These are phyloP conservation scores for Gymnopilus junonius DNA, from an alignment of 768 basidiomycete genomes.

Conservation along the genomic window DNA sequence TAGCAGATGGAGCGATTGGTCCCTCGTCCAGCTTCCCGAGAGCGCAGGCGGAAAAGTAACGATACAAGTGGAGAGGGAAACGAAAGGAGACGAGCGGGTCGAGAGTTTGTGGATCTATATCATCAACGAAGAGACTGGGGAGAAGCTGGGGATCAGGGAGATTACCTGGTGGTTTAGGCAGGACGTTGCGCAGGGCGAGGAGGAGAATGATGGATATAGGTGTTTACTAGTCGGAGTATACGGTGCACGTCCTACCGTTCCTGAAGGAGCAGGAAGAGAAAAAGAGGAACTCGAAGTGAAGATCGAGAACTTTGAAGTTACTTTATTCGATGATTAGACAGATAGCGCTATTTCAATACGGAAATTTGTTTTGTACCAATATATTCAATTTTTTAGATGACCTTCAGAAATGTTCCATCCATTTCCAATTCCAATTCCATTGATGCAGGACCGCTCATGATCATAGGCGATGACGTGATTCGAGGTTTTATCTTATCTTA, in stretches of 20 bases:
- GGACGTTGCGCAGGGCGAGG: constrained; percentile 20
- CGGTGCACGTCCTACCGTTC: constrained; percentile 32
- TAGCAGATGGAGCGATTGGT: constrained; percentile 37
- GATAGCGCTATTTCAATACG: not conserved
- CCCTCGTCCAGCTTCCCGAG: constrained; percentile 31
- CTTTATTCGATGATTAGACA: constrained; percentile 32
- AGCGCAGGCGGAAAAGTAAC: constrained; percentile 29
- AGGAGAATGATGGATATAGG: constrained; percentile 9
- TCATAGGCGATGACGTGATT: too few relatives aligned
- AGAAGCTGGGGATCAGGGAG: constrained; percentile 34
- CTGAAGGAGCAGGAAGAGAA: constrained; percentile 29
- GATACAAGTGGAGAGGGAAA: constrained; percentile 33
- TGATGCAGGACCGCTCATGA: too few relatives aligned
- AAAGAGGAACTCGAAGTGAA: constrained; percentile 30
- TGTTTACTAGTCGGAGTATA: constrained; percentile 32
- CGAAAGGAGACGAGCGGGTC: constrained; percentile 31
- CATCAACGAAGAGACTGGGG: constrained; percentile 33
- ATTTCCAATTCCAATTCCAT: not conserved
- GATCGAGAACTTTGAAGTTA: constrained; percentile 34
- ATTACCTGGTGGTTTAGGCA: constrained; percentile 38
- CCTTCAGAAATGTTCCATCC: not conserved
- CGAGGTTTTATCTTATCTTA: too few relatives aligned
- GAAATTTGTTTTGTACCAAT: not conserved
- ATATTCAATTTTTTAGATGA: not conserved
- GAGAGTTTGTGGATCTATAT: constrained; percentile 37